Percentiles rank a stretch among this genome's conserved stretches.
These are phyloP conservation scores for Rhizophora apiculata DNA, from an alignment of 345 rosid species.

Conservation along the genomic window DNA sequence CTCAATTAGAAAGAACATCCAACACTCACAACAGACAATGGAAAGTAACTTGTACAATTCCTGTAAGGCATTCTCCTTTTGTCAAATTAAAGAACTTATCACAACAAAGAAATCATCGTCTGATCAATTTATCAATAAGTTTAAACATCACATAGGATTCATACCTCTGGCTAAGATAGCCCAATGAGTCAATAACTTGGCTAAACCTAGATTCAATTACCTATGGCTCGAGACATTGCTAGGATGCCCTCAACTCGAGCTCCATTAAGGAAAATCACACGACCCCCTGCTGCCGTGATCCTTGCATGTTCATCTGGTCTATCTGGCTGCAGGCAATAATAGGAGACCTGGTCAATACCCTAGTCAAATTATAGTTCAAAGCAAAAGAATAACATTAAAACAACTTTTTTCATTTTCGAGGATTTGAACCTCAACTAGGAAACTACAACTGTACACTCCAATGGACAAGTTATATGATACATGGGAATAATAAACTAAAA, in stretches of 20 bases:
- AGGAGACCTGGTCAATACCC: background rate
- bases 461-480: no score
- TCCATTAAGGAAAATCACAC: slow-evolving; percentile 50
- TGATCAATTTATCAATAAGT: background rate
- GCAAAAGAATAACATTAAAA: background rate
- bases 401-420: no score
- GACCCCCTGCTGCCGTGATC: slow-evolving; percentile 69
- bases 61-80: no score
- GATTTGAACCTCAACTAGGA: no score
- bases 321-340: slow-evolving; percentile 55
- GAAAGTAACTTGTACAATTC: no score
- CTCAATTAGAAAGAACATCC: no score
- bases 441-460: no score
- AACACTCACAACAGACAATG: no score
- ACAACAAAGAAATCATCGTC: background rate
- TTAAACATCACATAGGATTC: background rate
- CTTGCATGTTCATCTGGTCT: slow-evolving; percentile 70
- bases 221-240: slow-evolving; percentile 89
- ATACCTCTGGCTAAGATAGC: background rate
- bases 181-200: background rate
- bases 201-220: slow-evolving; percentile 32
- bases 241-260: slow-evolving; percentile 82
- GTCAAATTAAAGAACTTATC: background rate
- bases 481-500: no score
- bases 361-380: background rate